phyloP scores from a whole-genome alignment of 2,329 filamentous ascomycete species.

The Mycosphaerella arachidis region DNA sequence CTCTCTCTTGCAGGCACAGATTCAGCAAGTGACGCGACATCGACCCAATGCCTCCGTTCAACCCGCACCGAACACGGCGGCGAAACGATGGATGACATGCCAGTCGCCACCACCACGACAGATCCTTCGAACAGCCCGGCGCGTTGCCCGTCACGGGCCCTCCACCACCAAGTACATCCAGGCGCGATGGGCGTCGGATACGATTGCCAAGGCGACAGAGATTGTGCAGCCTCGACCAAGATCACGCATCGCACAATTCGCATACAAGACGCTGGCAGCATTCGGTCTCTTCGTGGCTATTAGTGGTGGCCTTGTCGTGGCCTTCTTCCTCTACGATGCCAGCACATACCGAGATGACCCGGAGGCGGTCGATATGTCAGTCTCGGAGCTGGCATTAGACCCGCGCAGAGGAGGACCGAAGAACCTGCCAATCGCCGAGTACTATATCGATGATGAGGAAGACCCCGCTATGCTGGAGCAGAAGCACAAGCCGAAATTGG shows the following conservation, averaged over 20 bases:
- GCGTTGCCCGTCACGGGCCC: background rate
- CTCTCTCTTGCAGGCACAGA: conserved; percentile 2
- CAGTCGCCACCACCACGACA: conserved; percentile 17
- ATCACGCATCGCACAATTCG: conserved; percentile 45
- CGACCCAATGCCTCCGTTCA: conserved; percentile 10
- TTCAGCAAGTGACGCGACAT: conserved; percentile 6
- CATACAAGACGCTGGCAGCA: conserved; percentile 66
- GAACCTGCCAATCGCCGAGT: conserved; percentile 86
- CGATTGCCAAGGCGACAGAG: background rate
- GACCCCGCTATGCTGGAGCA: conserved; percentile 61
- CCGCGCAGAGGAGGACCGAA: conserved; percentile 85
- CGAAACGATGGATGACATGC: conserved; percentile 7
- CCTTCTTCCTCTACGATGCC: conserved; percentile 91
- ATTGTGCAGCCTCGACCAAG: conserved; percentile 11
- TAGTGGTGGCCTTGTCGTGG: conserved; percentile 64
- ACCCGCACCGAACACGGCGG: conserved; percentile 1
- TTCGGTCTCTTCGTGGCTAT: conserved; percentile 72
- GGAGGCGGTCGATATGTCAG: conserved; percentile 65
- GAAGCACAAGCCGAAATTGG: conserved; percentile 86
- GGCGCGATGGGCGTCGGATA: conserved; percentile 19
- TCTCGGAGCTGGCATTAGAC: conserved; percentile 78
- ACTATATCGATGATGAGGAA: conserved; percentile 85
- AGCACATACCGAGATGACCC: conserved; percentile 77
- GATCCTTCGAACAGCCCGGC: conserved; percentile 5
- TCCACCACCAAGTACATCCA: conserved; percentile 15